A percentile compares a stretch with the other conserved stretches of the same genome.
These are phyloP conservation scores for Rubroboletus satanas DNA, from an alignment of 768 basidiomycete genomes.

Conservation along the genomic window DNA sequence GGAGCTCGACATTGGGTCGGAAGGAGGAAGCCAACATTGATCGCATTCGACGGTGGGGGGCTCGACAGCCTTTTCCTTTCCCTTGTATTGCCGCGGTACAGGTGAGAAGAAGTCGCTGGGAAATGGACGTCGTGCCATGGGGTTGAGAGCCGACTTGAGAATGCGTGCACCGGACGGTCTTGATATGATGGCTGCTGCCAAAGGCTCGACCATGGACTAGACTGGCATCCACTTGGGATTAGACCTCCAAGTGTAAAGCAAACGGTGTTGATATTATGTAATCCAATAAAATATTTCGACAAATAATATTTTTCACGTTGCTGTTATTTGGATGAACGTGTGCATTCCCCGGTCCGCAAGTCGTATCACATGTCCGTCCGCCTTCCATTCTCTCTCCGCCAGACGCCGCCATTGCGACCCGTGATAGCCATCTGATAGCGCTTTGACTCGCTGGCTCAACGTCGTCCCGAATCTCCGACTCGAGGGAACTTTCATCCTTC, in stretches of 20 bases:
- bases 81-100: slow-evolving; percentile 46
- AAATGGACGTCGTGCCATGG: slow-evolving; percentile 32
- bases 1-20: slow-evolving; percentile 36
- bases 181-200: slow-evolving; percentile 49
- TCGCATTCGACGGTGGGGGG: slow-evolving; percentile 27
- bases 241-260: neutral
- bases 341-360: neutral
- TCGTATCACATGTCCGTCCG: slow-evolving; percentile 3
- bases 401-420: slow-evolving; percentile 2
- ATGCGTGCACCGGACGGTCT: slow-evolving; percentile 28
- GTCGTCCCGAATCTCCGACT: slow-evolving; percentile 12
- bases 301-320: neutral
- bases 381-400: slow-evolving; percentile 4
- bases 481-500: slow-evolving; percentile 10
- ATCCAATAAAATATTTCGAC: slow-evolving; percentile 5
- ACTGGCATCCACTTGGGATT: neutral
- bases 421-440: slow-evolving; percentile 11
- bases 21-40: slow-evolving; percentile 19
- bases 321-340: neutral
- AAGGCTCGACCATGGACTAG: slow-evolving; percentile 55
- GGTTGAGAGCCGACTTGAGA: slow-evolving; percentile 27
- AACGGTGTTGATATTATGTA: slow-evolving; percentile 15
- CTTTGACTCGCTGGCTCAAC: slow-evolving; percentile 8
- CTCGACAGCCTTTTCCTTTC: slow-evolving; percentile 46
- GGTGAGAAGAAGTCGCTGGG: slow-evolving; percentile 55